Evolutionary conservation across 1,284 basidiomycete genomes (phyloP), one percentile per base, ranked within the genome.

Genomic region (Porodaedalea pini): DNA sequence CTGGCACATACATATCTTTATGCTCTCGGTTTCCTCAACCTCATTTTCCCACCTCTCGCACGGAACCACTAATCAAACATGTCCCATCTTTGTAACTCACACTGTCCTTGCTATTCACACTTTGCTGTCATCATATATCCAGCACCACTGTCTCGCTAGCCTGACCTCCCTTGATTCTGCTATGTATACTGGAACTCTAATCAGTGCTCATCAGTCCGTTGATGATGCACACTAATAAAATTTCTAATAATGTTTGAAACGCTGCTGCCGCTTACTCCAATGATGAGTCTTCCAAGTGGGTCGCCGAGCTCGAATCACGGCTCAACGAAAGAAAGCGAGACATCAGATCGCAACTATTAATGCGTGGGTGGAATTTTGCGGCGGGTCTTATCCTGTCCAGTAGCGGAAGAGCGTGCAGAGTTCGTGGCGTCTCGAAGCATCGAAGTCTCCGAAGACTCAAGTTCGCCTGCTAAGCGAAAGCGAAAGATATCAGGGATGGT

Each of bases 131-230:
- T 55, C 32, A 21, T 49, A 43, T 52, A 40, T 37, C 39, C 39
- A 15, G 21, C 29, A 21, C 25, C 40, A 32, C 27, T 44, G 51
- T 54, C 51, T 54, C 51, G 51, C 17, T 54, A 54, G 51, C 13
- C 21, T n/a, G 29, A 43, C 27, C 40, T 27, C 11, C 13, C 23
- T 36, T 27, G 17, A 39, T 34, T n/a, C 29, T 34, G n/a, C 31
- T 54, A 44, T 44, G 29, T 44, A 45, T 43, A 54, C 2, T 37
- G 27, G n/a, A 32, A 29, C 32, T 19, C 31, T 54, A 54, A 25
- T 54, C 44, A 47, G 25, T 31, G 29, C 27, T 29, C 45, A 47
- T 51, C 11, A 5, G 27, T 5, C 34, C 5, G 13, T 15, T 45
- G 41, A n/a, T 44, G 51, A 44, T 39, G 8, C 40, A 19, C 32